Conservation (phyloP, 306 rosid genomes). For the Herpetospermum pedunculosum region DNA sequence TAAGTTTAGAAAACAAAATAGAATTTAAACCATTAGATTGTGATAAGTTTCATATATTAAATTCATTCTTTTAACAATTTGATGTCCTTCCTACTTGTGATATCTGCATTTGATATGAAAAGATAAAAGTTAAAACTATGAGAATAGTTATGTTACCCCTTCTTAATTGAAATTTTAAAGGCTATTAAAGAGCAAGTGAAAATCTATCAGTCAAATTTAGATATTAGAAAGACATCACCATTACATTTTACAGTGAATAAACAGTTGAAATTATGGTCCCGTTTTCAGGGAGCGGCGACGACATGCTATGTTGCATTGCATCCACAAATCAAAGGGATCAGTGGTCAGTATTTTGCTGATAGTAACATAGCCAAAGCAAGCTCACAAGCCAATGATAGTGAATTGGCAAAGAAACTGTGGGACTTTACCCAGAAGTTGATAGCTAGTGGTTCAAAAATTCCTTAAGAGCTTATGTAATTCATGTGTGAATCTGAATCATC, state of each 20-base stretch:
- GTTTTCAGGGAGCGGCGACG: constrained; percentile 72
- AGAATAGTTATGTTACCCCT: background rate
- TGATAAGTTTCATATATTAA: background rate
- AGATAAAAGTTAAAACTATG: background rate
- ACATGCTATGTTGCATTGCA: constrained; percentile 71
- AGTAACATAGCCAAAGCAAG: constrained; percentile 40
- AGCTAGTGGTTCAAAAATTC: background rate
- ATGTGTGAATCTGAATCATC: background rate
- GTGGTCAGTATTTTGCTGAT: constrained; percentile 51
- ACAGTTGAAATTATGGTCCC: background rate
- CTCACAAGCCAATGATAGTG: constrained; percentile 38
- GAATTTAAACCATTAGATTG: background rate
- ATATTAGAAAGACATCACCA: background rate
- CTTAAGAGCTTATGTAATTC: background rate
- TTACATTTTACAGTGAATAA: background rate
- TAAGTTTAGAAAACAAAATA: background rate
- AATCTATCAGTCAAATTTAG: background rate
- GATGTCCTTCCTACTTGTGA: background rate
- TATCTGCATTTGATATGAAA: background rate
- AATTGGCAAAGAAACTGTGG: constrained; percentile 54
- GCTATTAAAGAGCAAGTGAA: background rate
- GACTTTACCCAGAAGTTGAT: constrained; percentile 56
- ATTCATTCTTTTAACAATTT: background rate
- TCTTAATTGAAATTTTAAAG: background rate
- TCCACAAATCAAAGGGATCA: constrained; percentile 51